Conservation (phyloP, 495 filamentous ascomycete genomes). For the Coniosporium apollinis region DNA sequence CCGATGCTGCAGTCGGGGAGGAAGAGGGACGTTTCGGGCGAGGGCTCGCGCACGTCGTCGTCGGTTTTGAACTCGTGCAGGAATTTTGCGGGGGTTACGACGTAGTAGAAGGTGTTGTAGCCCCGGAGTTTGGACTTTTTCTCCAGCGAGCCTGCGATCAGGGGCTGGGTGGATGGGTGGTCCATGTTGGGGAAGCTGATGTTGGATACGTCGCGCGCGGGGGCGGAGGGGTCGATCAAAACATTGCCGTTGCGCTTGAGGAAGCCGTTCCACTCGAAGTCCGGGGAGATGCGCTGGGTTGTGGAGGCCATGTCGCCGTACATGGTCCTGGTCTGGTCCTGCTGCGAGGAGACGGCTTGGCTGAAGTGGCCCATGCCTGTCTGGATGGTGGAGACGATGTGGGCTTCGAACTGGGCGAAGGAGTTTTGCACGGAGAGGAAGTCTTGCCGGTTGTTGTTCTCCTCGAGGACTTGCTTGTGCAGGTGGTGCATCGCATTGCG, state of each 20-base stretch:
- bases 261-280: constrained; percentile 89
- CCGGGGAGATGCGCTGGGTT: constrained; percentile 64
- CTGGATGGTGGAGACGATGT: constrained; percentile 73
- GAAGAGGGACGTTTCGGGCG: constrained; percentile 75
- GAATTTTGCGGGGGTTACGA: constrained; percentile 69
- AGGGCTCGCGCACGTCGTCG: constrained; percentile 61
- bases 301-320: constrained; percentile 67
- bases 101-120: constrained; percentile 72
- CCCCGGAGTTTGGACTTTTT: constrained; percentile 58
- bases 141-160: constrained; percentile 77
- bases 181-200: constrained; percentile 78
- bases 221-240: constrained; percentile 64
- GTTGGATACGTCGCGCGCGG: constrained; percentile 49
- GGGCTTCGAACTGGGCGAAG: constrained; percentile 75
- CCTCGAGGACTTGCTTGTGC: constrained; percentile 78
- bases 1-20: constrained; percentile 81
- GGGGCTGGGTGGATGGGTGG: constrained; percentile 58
- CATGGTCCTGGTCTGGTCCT: constrained; percentile 61
- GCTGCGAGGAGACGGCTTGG: constrained; percentile 56
- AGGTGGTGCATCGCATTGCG: constrained; percentile 69
- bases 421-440: constrained; percentile 74
- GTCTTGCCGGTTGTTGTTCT: constrained; percentile 88
- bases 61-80: constrained; percentile 92
- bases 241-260: constrained; percentile 43
- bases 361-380: constrained; percentile 63